These are phyloP conservation scores for Cucurbita ficifolia DNA, from an alignment of 306 rosid species.

Conservation along the genomic window DNA sequence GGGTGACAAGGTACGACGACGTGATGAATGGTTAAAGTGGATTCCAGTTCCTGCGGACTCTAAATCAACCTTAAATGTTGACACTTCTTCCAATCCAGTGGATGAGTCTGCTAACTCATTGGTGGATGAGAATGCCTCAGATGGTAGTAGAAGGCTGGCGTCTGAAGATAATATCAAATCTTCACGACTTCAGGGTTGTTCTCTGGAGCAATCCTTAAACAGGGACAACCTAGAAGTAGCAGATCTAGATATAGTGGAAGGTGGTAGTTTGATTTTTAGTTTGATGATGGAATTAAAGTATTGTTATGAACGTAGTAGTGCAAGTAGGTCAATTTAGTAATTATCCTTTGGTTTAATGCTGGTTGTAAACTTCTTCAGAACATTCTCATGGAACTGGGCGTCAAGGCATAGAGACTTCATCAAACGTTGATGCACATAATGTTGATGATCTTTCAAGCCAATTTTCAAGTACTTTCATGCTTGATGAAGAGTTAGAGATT, in stretches of 20 bases:
- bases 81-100: constrained; percentile 18
- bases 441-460: constrained; percentile 43
- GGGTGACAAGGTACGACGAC: constrained; percentile 69
- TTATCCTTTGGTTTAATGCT: constrained; percentile 8
- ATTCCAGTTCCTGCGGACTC: constrained; percentile 33
- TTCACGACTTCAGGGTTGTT: constrained; percentile 2
- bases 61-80: constrained; percentile 21
- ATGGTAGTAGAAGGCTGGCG: constrained; percentile 17
- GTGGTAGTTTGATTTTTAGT: constrained; percentile 11
- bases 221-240: constrained; percentile 16
- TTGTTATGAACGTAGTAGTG: constrained; percentile 3
- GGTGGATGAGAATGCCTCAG: constrained; percentile 19
- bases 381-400: constrained; percentile 21
- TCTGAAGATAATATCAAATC: constrained; percentile 22
- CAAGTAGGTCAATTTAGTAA: constrained; percentile 10
- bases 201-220: constrained; percentile 10
- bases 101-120: constrained; percentile 18
- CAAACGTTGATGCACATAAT: constrained; percentile 23
- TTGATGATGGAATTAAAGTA: constrained; percentile 13
- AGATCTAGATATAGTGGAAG: constrained; percentile 6
- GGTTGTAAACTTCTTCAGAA: not conserved
- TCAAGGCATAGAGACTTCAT: constrained; percentile 22
- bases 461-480: constrained; percentile 80
- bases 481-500: constrained; percentile 87
- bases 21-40: constrained; percentile 70